These are phyloP conservation scores for Magnusiomyces suaveolens DNA, from an alignment of 1,139 yeast genomes.

Conservation along the genomic window DNA sequence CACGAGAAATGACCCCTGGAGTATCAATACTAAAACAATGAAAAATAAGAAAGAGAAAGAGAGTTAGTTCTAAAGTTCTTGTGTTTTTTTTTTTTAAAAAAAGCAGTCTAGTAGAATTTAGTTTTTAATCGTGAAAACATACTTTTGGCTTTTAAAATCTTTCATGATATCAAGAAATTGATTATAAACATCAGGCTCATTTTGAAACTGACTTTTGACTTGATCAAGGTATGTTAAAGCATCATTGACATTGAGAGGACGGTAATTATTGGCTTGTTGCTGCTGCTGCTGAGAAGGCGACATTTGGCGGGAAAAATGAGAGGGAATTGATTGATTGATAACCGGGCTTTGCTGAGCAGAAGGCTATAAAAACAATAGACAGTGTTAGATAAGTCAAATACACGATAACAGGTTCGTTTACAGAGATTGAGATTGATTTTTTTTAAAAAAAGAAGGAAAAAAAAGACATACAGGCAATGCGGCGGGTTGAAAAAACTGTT, in stretches of 20 bases:
- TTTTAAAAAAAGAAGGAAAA: background rate
- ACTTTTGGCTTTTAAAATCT: conserved; percentile 88
- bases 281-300: conserved; percentile 2
- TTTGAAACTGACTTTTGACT: conserved; percentile 84
- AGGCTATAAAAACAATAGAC: background rate
- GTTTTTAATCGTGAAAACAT: conserved; percentile 31
- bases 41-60: background rate
- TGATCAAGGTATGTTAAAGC: conserved; percentile 92
- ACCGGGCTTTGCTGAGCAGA: conserved; percentile 10
- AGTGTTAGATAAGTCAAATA: background rate
- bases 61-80: conserved; percentile 4
- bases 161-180: conserved; percentile 96
- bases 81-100: no score
- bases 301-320: conserved; percentile 10
- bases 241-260: conserved; percentile 91
- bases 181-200: conserved; percentile 92
- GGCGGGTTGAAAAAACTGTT: conserved; percentile 20
- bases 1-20: conserved; percentile 96
- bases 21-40: conserved; percentile 60
- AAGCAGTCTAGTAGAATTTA: no score
- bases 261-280: conserved; percentile 37
- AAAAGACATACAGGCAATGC: conserved; percentile 7
- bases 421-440: background rate
- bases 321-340: conserved; percentile 7
- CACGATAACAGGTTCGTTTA: background rate